phyloP scores from a whole-genome alignment of 345 rosid species.

The Cardamine chenopodiifolia region DNA sequence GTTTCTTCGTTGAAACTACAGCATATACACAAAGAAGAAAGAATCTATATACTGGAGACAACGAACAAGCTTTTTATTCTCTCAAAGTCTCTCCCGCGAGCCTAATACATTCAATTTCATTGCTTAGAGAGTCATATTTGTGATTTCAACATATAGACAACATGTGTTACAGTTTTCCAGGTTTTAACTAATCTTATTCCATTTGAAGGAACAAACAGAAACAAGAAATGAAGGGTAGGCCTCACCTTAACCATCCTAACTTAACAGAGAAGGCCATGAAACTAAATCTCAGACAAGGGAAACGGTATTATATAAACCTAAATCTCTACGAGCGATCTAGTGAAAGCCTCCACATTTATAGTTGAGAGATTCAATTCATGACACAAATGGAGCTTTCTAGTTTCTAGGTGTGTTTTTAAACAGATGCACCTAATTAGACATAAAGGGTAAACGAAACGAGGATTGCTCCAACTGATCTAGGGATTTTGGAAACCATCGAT shows the following conservation, averaged over 20 bases:
- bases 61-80: not conserved
- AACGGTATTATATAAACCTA: not conserved
- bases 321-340: not conserved
- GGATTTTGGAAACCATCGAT: not conserved
- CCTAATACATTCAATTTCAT: not conserved
- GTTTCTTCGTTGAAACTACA: slow-evolving; percentile 92
- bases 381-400: not conserved
- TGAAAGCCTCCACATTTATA: slow-evolving; percentile 1
- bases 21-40: slow-evolving; percentile 7
- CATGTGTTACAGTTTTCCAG: not conserved
- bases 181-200: not conserved
- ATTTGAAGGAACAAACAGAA: not conserved
- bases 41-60: not conserved
- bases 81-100: not conserved
- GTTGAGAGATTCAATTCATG: not conserved
- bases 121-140: not conserved
- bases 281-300: not conserved
- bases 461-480: not conserved
- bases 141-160: not conserved
- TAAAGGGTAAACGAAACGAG: not conserved
- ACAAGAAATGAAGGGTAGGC: not conserved
- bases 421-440: not conserved
- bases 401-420: not conserved
- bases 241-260: not conserved
- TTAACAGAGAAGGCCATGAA: too few relatives aligned